Conservation (phyloP, 768 basidiomycete genomes). For the Amanita pallidorosea region DNA sequence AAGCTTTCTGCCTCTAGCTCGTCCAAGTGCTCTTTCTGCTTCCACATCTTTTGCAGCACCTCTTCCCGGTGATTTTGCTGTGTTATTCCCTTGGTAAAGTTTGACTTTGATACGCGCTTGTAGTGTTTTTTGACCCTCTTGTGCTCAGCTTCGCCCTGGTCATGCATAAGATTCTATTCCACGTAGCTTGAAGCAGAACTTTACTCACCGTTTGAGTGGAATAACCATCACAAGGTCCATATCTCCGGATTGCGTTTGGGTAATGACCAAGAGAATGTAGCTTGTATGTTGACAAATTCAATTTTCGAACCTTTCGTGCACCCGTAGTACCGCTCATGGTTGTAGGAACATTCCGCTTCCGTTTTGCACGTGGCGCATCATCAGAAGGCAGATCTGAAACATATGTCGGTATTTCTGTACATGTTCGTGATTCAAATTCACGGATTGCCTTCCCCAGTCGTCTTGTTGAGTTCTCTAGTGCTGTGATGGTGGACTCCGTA, state of each 20-base stretch:
- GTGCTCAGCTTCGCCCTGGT: background rate
- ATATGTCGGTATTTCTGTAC: too few species aligned
- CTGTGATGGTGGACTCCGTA: too few species aligned
- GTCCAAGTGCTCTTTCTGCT: background rate
- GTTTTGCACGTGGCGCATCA: too few species aligned
- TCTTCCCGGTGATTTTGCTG: background rate
- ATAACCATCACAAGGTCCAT: constrained; percentile 26
- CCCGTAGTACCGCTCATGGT: too few species aligned
- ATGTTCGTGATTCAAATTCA: too few species aligned
- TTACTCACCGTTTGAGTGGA: constrained; percentile 22
- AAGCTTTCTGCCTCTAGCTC: background rate
- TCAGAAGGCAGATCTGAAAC: too few species aligned
- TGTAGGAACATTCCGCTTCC: too few species aligned
- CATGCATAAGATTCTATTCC: background rate
- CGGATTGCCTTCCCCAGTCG: too few species aligned
- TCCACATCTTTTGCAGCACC: background rate
- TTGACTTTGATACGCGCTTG: background rate
- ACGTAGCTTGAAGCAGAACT: background rate
- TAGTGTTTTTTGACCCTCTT: background rate
- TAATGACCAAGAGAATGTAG: constrained; percentile 21
- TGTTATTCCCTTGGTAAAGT: background rate
- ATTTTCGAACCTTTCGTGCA: too few species aligned
- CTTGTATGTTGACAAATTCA: constrained; percentile 8
- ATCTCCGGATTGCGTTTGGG: constrained; percentile 10
- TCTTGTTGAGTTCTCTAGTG: too few species aligned